Percentiles rank a stretch among this genome's conserved stretches.
phyloP scores from a whole-genome alignment of 2,329 filamentous ascomycete species.

The Intubia oerlemansii region DNA sequence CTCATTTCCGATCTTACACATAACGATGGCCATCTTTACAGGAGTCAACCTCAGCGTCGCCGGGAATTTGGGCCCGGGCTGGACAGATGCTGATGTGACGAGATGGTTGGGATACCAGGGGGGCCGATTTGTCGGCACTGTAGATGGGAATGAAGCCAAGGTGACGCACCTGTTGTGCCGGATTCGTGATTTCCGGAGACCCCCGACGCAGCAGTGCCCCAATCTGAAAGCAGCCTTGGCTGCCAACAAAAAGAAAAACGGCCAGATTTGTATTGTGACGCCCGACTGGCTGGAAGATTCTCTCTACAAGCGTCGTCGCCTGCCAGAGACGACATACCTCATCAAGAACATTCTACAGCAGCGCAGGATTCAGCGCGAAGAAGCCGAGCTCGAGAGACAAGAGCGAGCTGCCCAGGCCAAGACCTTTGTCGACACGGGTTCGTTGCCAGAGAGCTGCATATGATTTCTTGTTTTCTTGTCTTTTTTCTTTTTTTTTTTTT shows the following conservation, averaged over 20 bases:
- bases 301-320: slow-evolving; percentile 10
- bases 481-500: no score
- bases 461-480: no score
- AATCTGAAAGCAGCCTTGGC: neutral
- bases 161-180: slow-evolving; percentile 58
- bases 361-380: slow-evolving; percentile 8
- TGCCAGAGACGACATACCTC: slow-evolving; percentile 18
- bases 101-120: slow-evolving; percentile 44
- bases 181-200: slow-evolving; percentile 28
- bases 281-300: slow-evolving; percentile 33
- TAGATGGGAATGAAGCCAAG: slow-evolving; percentile 15
- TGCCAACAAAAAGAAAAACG: neutral
- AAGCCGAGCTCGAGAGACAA: no score
- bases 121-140: slow-evolving; percentile 29
- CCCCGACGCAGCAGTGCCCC: slow-evolving; percentile 1
- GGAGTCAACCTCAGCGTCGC: slow-evolving; percentile 24
- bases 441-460: no score
- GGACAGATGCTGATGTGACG: slow-evolving; percentile 32
- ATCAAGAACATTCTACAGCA: slow-evolving; percentile 15
- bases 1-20: no score
- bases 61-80: slow-evolving; percentile 30
- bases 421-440: slow-evolving; percentile 27
- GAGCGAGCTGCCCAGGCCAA: slow-evolving; percentile 15
- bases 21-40: no score
- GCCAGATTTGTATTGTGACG: slow-evolving; percentile 18